phyloP scores from a whole-genome alignment of 768 basidiomycete species.

The Boletus rubescentipes region DNA sequence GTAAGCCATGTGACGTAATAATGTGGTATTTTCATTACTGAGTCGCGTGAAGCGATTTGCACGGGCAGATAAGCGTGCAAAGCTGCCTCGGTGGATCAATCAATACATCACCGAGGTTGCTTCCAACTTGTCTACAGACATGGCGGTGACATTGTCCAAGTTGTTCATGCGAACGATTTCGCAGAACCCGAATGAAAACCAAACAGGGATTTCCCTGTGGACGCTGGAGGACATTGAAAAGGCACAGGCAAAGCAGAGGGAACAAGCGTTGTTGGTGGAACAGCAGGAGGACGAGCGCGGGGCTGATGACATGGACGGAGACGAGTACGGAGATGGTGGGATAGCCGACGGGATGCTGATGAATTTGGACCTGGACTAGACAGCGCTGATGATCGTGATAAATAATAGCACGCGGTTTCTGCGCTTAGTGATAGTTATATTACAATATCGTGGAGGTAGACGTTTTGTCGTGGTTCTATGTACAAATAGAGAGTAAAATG shows the following conservation, averaged over 20 bases:
- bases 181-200: constrained; percentile 94
- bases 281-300: constrained; percentile 20
- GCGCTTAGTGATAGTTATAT: constrained; percentile 2
- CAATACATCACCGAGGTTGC: constrained; percentile 99
- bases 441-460: constrained; percentile 13
- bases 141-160: constrained; percentile 93
- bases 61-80: constrained; percentile 89
- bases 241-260: constrained; percentile 80
- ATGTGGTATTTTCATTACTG: not conserved
- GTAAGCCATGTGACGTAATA: constrained; percentile 39
- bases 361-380: constrained; percentile 46
- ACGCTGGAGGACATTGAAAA: constrained; percentile 88
- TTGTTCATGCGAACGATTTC: constrained; percentile 98
- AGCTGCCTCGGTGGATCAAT: constrained; percentile 98
- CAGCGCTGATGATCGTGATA: not conserved
- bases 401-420: not conserved
- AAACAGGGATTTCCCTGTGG: constrained; percentile 94
- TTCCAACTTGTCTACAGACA: constrained; percentile 96
- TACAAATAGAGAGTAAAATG: constrained; percentile 6
- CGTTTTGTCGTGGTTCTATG: constrained; percentile 4
- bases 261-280: constrained; percentile 52
- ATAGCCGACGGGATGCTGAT: constrained; percentile 62
- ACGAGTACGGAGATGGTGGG: constrained; percentile 68
- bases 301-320: constrained; percentile 40
- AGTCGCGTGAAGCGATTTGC: constrained; percentile 72